Base-by-base conservation (phyloP, 345 rosid genomes). In the Garcia nutans region DNA sequence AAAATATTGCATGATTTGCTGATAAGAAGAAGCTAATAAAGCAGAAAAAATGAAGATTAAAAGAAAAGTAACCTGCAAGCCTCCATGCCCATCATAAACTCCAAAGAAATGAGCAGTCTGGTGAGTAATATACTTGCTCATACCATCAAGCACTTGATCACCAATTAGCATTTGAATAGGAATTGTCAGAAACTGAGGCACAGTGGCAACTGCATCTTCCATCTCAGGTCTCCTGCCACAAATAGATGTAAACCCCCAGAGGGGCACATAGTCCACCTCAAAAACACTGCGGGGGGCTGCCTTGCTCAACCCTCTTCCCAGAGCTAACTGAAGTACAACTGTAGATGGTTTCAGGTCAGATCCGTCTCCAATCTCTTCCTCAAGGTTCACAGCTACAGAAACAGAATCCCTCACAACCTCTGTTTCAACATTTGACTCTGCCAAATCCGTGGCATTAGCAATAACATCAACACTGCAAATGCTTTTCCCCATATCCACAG, bases 1-100 rank as follows among this genome's bases (percentile, higher is more conserved):
- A 65, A 45, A 20, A 42, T 15, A 6, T 22, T 47, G 33, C 65
- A 72, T 50, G 60, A 67, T 16, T 22, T 65, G 23, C 47, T 15
- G 13, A 44, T 33, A 52, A 58, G 61, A 44, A 63, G 6, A 74
- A 42, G 42, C 69, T 55, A 23, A 33, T 6, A 65, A 16, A 9
- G 65, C 57, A 66, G 22, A 41, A 64, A 11, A 66, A 17, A 47
- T 12, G 41, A 71, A 47, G 8, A 37, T 8, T 12, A 49, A 66
- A 54, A 54, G 66, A 62, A 41, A 24, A 23, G 33, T 49, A 80
- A 93, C 99, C 97, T 93, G 96, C 24, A 87, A 82, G 63, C 99
- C 98, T 82, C 99, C 99, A 66, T 96, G 99, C 68, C 99, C 99
- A 87, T 96, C 99, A 82, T 96, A 96, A 64, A 92, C 98, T 67